Percentiles rank a stretch among this genome's conserved stretches.
phyloP scores from a whole-genome alignment of 202 grass and related monocot species.

The Hordeum pubiflorum region DNA sequence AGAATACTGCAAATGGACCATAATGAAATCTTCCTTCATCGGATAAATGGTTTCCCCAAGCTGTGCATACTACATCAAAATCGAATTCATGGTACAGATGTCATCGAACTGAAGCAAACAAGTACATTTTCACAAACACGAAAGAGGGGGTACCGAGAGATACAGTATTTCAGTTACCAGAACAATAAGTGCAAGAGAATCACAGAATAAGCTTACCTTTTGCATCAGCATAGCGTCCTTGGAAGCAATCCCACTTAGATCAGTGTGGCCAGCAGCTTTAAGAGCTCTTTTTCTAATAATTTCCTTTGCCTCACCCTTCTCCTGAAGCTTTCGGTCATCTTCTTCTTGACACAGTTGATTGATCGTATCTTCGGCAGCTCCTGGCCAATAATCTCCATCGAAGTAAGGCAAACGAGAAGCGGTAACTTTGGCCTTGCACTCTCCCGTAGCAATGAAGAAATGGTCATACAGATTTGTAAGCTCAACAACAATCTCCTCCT shows the following conservation, averaged over 20 bases:
- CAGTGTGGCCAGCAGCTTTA: conserved; percentile 78
- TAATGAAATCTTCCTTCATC: conserved; percentile 99
- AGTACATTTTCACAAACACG: neutral
- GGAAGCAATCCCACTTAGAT: conserved; percentile 76
- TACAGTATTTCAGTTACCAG: neutral
- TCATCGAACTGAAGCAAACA: conserved; percentile 1
- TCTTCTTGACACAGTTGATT: conserved; percentile 93
- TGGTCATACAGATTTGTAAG: conserved; percentile 93
- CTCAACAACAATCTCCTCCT: conserved; percentile 89
- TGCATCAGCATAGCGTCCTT: conserved; percentile 98
- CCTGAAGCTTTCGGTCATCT: conserved; percentile 72
- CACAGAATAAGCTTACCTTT: conserved; percentile 42
- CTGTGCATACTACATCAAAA: conserved; percentile 57
- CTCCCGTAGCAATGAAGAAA: conserved; percentile 69
- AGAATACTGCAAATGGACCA: conserved; percentile 91
- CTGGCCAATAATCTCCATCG: conserved; percentile 97
- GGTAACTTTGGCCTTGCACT: conserved; percentile 90
- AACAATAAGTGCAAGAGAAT: neutral
- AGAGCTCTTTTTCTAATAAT: conserved; percentile 90
- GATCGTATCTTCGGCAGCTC: conserved; percentile 95
- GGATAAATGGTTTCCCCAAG: conserved; percentile 89
- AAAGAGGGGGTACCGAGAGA: neutral
- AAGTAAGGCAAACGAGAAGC: conserved; percentile 91
- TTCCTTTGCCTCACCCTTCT: conserved; percentile 83
- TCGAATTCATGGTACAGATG: conserved; percentile 24